Percentiles rank a stretch among this genome's conserved stretches.
Conservation (phyloP, 176 grass and related monocot genomes). For the barley (Hordeum vulgare) region MorexV3_pseudomolecules_assembly NC_058518.1:506474321-506474820, state of each 20-base stretch:
- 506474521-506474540: not conserved
- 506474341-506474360: not conserved
- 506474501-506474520: not conserved
- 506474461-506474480: conserved; percentile 54
- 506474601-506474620: conserved; percentile 18
- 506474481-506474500: conserved; percentile 30
- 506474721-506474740: conserved; percentile 72
- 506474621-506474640: conserved; percentile 22
- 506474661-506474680: conserved; percentile 56
- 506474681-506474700: conserved; percentile 56
- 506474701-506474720: conserved; percentile 54
- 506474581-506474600: conserved; percentile 42
- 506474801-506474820: conserved; percentile 16
- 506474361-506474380: conserved; percentile 40
- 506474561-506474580: conserved; percentile 6
- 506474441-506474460: conserved; percentile 74
- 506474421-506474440: conserved; percentile 56
- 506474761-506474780: conserved; percentile 74
- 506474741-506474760: conserved; percentile 47
- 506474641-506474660: conserved; percentile 42
- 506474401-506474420: conserved; percentile 28
- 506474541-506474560: not conserved
- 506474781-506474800: conserved; percentile 45
- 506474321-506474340: not conserved
- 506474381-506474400: conserved; percentile 17